Percentiles rank a stretch among this genome's conserved stretches.
Evolutionary conservation across 1,284 basidiomycete species (phyloP).

Genomic region (Malassezia pachydermatis): DNA sequence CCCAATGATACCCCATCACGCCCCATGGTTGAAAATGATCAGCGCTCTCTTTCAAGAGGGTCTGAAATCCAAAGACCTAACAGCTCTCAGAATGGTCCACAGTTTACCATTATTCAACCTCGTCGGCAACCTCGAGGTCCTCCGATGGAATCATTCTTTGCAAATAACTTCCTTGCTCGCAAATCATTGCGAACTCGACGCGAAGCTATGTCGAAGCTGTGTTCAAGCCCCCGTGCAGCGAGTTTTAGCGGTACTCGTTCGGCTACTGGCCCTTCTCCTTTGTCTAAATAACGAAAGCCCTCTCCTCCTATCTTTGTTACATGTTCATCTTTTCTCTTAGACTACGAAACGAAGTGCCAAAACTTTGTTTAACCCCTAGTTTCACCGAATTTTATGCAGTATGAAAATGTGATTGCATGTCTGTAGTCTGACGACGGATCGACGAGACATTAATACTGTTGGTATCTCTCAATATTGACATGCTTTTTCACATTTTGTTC

Average conservation of each 20-base stretch:
- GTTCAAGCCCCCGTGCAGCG: slow-evolving; percentile 13
- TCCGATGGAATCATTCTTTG: slow-evolving; percentile 17
- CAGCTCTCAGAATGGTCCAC: neutral
- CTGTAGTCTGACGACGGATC: no score
- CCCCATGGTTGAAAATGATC: neutral
- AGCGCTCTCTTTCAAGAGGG: neutral
- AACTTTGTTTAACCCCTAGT: no score
- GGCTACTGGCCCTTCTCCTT: no score
- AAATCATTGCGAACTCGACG: slow-evolving; percentile 16
- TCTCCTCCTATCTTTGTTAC: no score
- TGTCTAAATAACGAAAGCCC: no score
- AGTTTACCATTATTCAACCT: slow-evolving; percentile 7
- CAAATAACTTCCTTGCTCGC: slow-evolving; percentile 18
- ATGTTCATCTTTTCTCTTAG: no score
- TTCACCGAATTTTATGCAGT: no score
- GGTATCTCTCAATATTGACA: no score
- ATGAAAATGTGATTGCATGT: no score
- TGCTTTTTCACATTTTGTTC: no score
- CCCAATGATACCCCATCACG: neutral
- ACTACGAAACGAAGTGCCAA: no score
- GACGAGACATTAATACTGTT: no score
- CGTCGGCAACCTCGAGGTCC: slow-evolving; percentile 17
- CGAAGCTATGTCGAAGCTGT: slow-evolving; percentile 18
- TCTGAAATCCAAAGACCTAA: neutral
- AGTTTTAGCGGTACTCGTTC: slow-evolving; percentile 1